A percentile compares a stretch with the other conserved stretches of the same genome.
These are phyloP conservation scores for Neurospora sp. DNA, from an alignment of 495 filamentous ascomycete genomes.

Conservation along the genomic window DNA sequence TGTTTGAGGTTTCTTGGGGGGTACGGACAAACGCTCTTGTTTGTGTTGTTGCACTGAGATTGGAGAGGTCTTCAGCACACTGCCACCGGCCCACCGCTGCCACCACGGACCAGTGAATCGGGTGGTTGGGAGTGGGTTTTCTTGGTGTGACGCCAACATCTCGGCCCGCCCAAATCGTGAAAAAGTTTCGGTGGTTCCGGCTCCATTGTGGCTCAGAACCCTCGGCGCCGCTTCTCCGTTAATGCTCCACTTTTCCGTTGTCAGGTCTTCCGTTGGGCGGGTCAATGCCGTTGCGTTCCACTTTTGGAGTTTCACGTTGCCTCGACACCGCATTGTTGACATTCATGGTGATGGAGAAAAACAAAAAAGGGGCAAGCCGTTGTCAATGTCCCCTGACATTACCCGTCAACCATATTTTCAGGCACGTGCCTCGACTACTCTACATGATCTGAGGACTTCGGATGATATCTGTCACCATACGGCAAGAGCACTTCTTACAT, in stretches of 20 bases:
- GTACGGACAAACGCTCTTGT: background rate
- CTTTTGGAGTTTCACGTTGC: background rate
- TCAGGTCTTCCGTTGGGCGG: background rate
- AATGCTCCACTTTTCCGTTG: background rate
- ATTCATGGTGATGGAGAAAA: background rate
- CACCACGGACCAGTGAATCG: background rate
- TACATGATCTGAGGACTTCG: background rate
- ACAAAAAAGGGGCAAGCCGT: background rate
- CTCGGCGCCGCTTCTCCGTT: background rate
- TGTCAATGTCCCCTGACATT: background rate
- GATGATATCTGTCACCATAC: background rate
- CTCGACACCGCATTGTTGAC: background rate
- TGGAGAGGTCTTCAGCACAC: background rate
- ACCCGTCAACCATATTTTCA: background rate
- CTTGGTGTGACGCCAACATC: background rate
- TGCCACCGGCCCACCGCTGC: background rate
- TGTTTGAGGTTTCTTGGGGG: background rate
- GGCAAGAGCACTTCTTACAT: background rate
- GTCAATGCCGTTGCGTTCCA: background rate
- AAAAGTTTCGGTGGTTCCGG: background rate
- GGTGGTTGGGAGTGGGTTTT: background rate
- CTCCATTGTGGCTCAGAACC: background rate
- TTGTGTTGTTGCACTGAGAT: background rate
- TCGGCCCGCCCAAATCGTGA: background rate
- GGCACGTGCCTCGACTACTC: background rate